Percentiles rank a stretch among this genome's conserved stretches.
Conservation (phyloP, 106 monocot genomes). For the Narthecium ossifragum region DNA sequence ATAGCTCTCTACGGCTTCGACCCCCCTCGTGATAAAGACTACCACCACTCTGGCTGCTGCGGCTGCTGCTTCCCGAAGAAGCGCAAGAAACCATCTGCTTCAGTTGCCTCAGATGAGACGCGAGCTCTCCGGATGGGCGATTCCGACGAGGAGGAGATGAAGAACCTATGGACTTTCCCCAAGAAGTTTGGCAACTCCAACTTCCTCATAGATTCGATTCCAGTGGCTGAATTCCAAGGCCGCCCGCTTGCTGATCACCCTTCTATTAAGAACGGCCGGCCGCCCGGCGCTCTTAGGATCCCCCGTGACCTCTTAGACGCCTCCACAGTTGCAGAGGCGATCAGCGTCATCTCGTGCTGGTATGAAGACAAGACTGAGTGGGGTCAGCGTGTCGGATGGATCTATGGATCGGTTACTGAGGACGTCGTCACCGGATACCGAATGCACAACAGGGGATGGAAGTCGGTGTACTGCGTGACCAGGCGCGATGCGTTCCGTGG, state of each 20-base stretch:
- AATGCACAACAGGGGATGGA: slow-evolving; percentile 83
- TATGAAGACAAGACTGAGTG: slow-evolving; percentile 87
- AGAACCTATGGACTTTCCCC: slow-evolving; percentile 53
- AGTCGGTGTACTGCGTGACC: slow-evolving; percentile 82
- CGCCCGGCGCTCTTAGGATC: slow-evolving; percentile 42
- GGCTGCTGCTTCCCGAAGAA: slow-evolving; percentile 42
- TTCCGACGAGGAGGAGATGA: slow-evolving; percentile 43
- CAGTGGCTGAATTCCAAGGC: slow-evolving; percentile 65
- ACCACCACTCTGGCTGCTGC: slow-evolving; percentile 25
- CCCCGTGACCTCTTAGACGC: slow-evolving; percentile 64
- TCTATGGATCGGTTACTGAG: slow-evolving; percentile 79
- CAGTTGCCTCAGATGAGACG: slow-evolving; percentile 36
- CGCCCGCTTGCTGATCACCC: slow-evolving; percentile 73
- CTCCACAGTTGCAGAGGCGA: slow-evolving; percentile 70
- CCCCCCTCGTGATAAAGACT: slow-evolving; percentile 64
- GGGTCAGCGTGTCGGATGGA: slow-evolving; percentile 74
- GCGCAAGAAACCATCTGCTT: slow-evolving; percentile 2
- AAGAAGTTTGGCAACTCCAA: slow-evolving; percentile 88
- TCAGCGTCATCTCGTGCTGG: slow-evolving; percentile 72
- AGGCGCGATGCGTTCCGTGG: slow-evolving; percentile 95
- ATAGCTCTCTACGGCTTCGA: slow-evolving; percentile 94
- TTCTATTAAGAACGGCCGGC: slow-evolving; percentile 54
- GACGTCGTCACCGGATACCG: slow-evolving; percentile 92
- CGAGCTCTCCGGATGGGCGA: slow-evolving; percentile 60
- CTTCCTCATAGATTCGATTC: slow-evolving; percentile 61